Base-by-base conservation (phyloP, 306 rosid species). In the Vigna angularis region DNA sequence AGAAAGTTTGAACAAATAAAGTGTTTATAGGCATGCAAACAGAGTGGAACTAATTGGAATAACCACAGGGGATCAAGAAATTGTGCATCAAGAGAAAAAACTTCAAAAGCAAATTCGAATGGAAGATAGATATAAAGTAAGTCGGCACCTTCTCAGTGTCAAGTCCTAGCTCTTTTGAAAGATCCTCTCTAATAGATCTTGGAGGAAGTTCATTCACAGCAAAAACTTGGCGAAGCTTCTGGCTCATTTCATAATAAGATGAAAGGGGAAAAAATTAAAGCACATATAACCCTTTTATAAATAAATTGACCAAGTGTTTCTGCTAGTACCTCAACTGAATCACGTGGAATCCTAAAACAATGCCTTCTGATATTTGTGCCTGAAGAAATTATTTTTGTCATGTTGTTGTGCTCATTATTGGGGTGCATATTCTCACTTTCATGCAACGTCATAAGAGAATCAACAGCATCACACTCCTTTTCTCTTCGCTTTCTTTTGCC, bases 181-280 rank as follows among this genome's bases (percentile, higher is more conserved):
- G 89, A 71, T 79, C 78, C 42, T 88, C 91, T 79, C 85, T 91
- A 72, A 87, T 85, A n/a, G 85, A 89, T 81, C 82, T 91, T 56
- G 98, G 67, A 45, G 98, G 97, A 85, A 91, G 98, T 85, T 91
- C 95, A 42, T 89, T 90, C 79, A 87, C 91, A 24, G 91, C 82
- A 80, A 93, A 93, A 20, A 72, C 98, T 90, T 88, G 87, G 79
- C 96, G 95, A 73, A 93, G 98, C 81, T 84, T 93, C 98, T 93
- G 88, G 75, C 62, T 66, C 78, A 73, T 76, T 73, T 26, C 80
- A 81, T 8, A 83, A 80, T 78, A 79, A 73, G 61, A 76, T 38
- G 48, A 70, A 77, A 65, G 45, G 44, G 26, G 65, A 34, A 70
- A 36, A 38, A 30, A 40, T 55, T 24, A 84, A 77, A 40, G n/a